Conservation (phyloP, 2,329 filamentous ascomycete species). For the Exophiala alcalophila region DNA sequence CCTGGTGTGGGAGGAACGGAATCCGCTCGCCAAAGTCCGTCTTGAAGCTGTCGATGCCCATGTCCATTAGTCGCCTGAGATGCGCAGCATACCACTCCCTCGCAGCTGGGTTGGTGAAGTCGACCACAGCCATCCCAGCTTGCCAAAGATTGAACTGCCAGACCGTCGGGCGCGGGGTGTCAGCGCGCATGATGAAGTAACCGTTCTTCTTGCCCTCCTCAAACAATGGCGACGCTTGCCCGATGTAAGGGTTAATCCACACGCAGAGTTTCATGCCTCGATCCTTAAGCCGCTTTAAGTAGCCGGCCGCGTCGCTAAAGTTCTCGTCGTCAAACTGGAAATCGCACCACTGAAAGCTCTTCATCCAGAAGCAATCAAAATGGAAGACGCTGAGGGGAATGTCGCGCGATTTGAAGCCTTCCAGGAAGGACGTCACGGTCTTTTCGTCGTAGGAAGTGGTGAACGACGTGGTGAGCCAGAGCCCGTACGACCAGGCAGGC, state of each 20-base stretch:
- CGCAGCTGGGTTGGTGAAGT: conserved; percentile 70
- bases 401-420: conserved; percentile 63
- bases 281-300: conserved; percentile 63
- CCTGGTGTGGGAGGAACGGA: conserved; percentile 52
- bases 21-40: conserved; percentile 75
- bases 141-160: conserved; percentile 80
- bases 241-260: conserved; percentile 75
- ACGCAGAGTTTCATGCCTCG: conserved; percentile 66
- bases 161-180: conserved; percentile 55
- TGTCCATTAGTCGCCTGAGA: conserved; percentile 62
- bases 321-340: conserved; percentile 67
- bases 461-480: conserved; percentile 71
- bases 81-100: conserved; percentile 63
- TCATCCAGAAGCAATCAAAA: conserved; percentile 77
- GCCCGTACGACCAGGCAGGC: conserved; percentile 66
- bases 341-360: conserved; percentile 71
- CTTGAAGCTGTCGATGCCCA: conserved; percentile 70
- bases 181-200: conserved; percentile 66
- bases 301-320: conserved; percentile 66
- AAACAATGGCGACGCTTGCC: conserved; percentile 66
- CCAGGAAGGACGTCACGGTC: conserved; percentile 61
- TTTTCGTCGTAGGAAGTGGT: conserved; percentile 65
- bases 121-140: conserved; percentile 70
- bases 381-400: conserved; percentile 71
- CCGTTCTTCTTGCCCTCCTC: conserved; percentile 59